Percentiles rank a stretch among this genome's conserved stretches.
phyloP scores from a whole-genome alignment of 2,329 filamentous ascomycete genomes.

The Neofusicoccum laricinum region DNA sequence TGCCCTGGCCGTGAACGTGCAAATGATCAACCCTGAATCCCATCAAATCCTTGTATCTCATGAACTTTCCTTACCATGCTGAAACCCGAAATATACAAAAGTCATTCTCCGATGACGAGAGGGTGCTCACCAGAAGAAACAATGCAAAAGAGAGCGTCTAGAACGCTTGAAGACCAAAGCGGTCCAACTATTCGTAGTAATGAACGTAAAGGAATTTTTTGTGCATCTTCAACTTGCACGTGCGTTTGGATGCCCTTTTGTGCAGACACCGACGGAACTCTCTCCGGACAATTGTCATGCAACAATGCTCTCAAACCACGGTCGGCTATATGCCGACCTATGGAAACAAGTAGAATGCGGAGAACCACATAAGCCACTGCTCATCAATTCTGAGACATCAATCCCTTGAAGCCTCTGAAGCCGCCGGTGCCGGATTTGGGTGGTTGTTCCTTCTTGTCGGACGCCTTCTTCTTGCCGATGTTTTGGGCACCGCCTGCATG shows the following conservation, averaged over 20 bases:
- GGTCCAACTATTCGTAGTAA: neutral
- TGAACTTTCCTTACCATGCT: neutral
- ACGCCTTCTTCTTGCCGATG: slow-evolving; percentile 53
- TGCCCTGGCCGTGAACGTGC: neutral
- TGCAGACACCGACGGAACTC: neutral
- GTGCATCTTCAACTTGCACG: neutral
- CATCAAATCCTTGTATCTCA: neutral
- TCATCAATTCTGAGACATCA: slow-evolving; percentile 15
- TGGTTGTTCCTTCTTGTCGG: slow-evolving; percentile 35
- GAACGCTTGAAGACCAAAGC: no score
- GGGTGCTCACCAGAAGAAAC: neutral
- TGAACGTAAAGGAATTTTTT: neutral
- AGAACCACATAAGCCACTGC: neutral
- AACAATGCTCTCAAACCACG: neutral
- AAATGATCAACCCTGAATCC: neutral
- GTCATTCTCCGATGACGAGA: neutral
- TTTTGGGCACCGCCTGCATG: slow-evolving; percentile 51
- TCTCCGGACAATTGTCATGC: neutral
- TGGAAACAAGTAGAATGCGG: neutral
- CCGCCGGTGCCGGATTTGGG: slow-evolving; percentile 10
- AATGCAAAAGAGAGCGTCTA: neutral
- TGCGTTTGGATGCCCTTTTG: no score
- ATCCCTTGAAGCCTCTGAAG: slow-evolving; percentile 17
- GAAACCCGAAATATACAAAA: neutral
- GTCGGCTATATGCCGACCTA: neutral